Conservation (phyloP, 352 stramenopile genomes). For the Pythium myriotylum region DNA sequence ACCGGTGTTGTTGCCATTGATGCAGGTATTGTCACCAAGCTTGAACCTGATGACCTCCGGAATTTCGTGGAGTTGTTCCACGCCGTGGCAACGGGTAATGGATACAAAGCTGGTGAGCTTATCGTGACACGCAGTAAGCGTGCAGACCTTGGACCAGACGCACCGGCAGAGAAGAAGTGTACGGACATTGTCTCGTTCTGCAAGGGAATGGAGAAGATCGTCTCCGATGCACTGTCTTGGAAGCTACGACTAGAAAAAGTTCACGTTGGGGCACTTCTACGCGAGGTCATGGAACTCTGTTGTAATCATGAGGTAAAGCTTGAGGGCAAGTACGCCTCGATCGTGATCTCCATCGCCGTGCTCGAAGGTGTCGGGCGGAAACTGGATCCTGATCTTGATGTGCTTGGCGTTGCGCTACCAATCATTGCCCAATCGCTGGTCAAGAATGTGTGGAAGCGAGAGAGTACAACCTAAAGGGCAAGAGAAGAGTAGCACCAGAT, state of each 20-base stretch:
- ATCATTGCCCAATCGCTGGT: conserved; percentile 93
- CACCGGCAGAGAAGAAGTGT: conserved; percentile 52
- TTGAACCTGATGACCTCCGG: conserved; percentile 70
- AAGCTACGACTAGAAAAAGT: conserved; percentile 73
- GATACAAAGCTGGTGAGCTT: conserved; percentile 76
- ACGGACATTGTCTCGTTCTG: conserved; percentile 78
- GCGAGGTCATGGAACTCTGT: conserved; percentile 89
- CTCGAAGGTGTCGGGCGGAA: conserved; percentile 91
- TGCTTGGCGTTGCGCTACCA: conserved; percentile 87
- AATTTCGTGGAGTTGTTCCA: conserved; percentile 90
- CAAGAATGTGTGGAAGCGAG: conserved; percentile 57
- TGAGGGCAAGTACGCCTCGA: conserved; percentile 93
- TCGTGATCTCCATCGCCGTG: conserved; percentile 94
- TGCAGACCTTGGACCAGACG: conserved; percentile 33
- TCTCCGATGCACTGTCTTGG: conserved; percentile 62
- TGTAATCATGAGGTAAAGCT: conserved; percentile 93
- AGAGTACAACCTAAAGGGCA: not conserved
- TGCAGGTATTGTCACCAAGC: conserved; percentile 83
- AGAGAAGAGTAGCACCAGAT: too few relatives aligned
- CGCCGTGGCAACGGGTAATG: conserved; percentile 76
- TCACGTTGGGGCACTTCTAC: conserved; percentile 70
- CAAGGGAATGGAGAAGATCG: conserved; percentile 69
- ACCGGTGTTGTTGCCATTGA: conserved; percentile 77
- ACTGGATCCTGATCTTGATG: conserved; percentile 91
- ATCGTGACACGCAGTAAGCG: conserved; percentile 72